These are phyloP conservation scores for Cordyceps cicadae DNA, from an alignment of 2,329 filamentous ascomycete genomes.

Conservation along the genomic window DNA sequence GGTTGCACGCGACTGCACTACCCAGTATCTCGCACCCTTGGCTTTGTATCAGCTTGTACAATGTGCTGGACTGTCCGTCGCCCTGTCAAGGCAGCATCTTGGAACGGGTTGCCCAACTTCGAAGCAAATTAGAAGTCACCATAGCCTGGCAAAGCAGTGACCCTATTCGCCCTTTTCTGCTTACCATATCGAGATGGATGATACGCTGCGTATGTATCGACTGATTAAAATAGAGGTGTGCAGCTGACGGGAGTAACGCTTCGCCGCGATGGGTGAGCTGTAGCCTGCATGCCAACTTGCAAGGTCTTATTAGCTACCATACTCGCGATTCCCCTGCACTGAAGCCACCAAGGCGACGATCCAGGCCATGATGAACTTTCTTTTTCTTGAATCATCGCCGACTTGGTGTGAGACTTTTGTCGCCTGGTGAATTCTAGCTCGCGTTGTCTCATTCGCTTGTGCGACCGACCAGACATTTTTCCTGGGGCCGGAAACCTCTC, in stretches of 20 bases:
- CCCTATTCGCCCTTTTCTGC: background rate
- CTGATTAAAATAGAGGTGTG: background rate
- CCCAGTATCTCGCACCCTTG: background rate
- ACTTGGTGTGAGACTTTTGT: background rate
- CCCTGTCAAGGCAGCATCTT: too few species aligned
- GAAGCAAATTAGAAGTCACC: too few species aligned
- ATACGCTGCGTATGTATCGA: background rate
- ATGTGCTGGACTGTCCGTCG: background rate
- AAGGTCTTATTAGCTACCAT: background rate
- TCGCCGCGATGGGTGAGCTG: conserved; percentile 1
- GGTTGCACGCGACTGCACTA: background rate
- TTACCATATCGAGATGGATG: background rate
- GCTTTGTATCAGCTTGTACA: background rate
- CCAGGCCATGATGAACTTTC: background rate
- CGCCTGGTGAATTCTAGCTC: too few species aligned
- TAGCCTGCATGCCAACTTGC: background rate
- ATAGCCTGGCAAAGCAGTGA: too few species aligned
- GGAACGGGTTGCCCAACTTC: too few species aligned
- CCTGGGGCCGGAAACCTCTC: too few species aligned
- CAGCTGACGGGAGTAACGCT: background rate
- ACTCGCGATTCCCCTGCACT: background rate
- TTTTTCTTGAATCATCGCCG: background rate
- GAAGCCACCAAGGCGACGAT: background rate
- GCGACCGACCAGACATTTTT: too few species aligned
- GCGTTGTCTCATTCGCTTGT: background rate